Evolutionary conservation across 352 stramenopile species (phyloP).

Genomic region (Peronospora tabacina): DNA sequence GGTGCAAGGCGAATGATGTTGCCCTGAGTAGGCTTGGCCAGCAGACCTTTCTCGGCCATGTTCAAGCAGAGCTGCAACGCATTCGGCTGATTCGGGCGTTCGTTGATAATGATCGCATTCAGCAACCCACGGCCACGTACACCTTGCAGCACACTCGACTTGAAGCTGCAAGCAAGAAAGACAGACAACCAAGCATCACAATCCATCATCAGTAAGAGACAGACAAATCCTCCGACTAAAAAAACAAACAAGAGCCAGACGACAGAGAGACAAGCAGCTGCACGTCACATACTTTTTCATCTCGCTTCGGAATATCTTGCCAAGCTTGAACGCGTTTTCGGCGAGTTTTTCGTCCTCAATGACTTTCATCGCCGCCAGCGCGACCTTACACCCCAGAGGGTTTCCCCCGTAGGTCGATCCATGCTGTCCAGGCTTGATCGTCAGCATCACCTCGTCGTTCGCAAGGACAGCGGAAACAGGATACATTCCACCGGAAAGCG

Average conservation of each 20-base stretch:
- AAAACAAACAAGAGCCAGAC: neutral
- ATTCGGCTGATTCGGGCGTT: conserved; percentile 75
- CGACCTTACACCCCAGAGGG: conserved; percentile 94
- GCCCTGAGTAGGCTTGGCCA: conserved; percentile 98
- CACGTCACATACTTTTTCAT: conserved; percentile 55
- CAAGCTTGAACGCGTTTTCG: conserved; percentile 90
- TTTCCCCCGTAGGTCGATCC: conserved; percentile 97
- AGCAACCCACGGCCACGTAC: conserved; percentile 95
- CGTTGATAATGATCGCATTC: conserved; percentile 97
- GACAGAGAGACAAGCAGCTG: neutral
- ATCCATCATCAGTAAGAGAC: conserved; percentile 9
- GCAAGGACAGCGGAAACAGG: conserved; percentile 96
- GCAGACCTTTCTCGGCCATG: conserved; percentile 92
- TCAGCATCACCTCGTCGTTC: conserved; percentile 96
- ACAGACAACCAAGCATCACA: neutral
- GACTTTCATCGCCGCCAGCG: conserved; percentile 89
- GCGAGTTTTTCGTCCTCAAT: conserved; percentile 94
- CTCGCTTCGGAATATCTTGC: conserved; percentile 89
- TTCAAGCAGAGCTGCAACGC: conserved; percentile 95
- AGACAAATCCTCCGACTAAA: neutral
- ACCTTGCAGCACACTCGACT: conserved; percentile 53
- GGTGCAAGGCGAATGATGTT: conserved; percentile 97
- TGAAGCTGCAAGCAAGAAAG: conserved; percentile 27
- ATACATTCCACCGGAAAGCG: conserved; percentile 95
- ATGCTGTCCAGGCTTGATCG: conserved; percentile 95